A percentile compares a stretch with the other conserved stretches of the same genome.
Evolutionary conservation across 139 green algal species (phyloP).

Genomic region (Chlamydomonas sp.): DNA sequence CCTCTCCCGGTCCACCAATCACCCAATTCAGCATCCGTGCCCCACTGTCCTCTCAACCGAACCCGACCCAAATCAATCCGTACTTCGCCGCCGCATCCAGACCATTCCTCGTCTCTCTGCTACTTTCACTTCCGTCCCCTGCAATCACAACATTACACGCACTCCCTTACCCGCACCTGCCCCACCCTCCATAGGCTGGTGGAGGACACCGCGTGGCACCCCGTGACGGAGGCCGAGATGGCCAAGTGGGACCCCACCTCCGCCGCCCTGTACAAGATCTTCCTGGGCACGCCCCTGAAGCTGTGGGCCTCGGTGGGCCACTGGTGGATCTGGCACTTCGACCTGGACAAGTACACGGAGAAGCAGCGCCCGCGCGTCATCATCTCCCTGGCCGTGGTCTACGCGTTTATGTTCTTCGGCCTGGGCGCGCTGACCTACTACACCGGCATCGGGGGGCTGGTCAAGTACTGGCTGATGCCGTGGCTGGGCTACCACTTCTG

Average conservation of each 20-base stretch:
- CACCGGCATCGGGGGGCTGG: slow-evolving; percentile 75
- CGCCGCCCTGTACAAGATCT: slow-evolving; percentile 71
- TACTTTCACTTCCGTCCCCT: not conserved
- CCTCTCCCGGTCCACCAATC: too few species aligned
- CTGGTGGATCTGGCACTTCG: slow-evolving; percentile 93
- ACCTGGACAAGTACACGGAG: slow-evolving; percentile 87
- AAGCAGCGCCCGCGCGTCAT: slow-evolving; percentile 84
- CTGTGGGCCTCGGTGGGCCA: slow-evolving; percentile 90
- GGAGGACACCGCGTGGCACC: slow-evolving; percentile 96
- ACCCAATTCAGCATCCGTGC: too few species aligned
- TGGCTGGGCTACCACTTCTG: slow-evolving; percentile 99
- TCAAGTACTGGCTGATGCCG: slow-evolving; percentile 98
- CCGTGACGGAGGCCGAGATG: slow-evolving; percentile 73
- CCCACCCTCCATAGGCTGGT: slow-evolving; percentile 72
- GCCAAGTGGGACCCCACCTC: slow-evolving; percentile 46
- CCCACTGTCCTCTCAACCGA: too few species aligned
- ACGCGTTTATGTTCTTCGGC: slow-evolving; percentile 71
- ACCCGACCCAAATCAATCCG: not conserved
- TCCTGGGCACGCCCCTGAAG: slow-evolving; percentile 93
- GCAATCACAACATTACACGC: too few species aligned
- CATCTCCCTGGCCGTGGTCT: slow-evolving; percentile 77
- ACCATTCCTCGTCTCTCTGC: not conserved
- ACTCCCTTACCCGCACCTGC: not conserved
- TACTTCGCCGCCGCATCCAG: not conserved
- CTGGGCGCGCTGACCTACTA: slow-evolving; percentile 81